Evolutionary conservation across 495 filamentous ascomycete genomes (phyloP), one percentile per base, ranked within the genome.

Genomic region (Penicillium paxilli): DNA sequence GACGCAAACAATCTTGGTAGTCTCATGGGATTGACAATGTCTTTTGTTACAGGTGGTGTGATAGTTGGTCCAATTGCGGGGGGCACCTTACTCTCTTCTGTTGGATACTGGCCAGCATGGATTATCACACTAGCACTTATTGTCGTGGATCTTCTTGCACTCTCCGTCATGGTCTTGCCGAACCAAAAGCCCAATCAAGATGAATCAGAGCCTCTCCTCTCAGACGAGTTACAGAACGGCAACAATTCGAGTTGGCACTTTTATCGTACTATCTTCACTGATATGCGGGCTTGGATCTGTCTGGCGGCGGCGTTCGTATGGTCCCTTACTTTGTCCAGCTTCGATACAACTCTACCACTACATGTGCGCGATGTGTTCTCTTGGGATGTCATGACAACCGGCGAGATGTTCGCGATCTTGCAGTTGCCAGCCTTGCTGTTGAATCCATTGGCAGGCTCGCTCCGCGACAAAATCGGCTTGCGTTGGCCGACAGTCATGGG

Each of bases 91-190:
- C 49, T 60, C n/a, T 25, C 52, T 17, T 9, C 45, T 16, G 49
- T 51, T 22, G 60, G 60, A 37, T 60, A 63, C 40, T 60, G 57
- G 52, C 6, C 48, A 1, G 52, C 53, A n/a, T 60, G 57, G 52
- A 52, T 52, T 11, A 37, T 55, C 12, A 47, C 53, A 4, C 45
- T 60, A 35, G 37, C 44, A 3, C 24, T 63, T 9, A 37, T 63
- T 16, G 17, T 33, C 16, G 12, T 60, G 4, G 60, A 60, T 40
- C 41, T 60, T 9, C 38, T 51, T 26, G 33, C 46, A 7, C 60
- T 57, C 3, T 11, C 57, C 38, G 23, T 57, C 12, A 57, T 63
- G 52, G 47, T 62, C 22, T 55, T 28, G 28, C 33, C 0, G 47
- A 4, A 12, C 1, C 44, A 44, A 23, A 19, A 12, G 12, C 5